A percentile compares a stretch with the other conserved stretches of the same genome.
Conservation (phyloP, 805 yeast species). For the Metschnikowia similis region DNA sequence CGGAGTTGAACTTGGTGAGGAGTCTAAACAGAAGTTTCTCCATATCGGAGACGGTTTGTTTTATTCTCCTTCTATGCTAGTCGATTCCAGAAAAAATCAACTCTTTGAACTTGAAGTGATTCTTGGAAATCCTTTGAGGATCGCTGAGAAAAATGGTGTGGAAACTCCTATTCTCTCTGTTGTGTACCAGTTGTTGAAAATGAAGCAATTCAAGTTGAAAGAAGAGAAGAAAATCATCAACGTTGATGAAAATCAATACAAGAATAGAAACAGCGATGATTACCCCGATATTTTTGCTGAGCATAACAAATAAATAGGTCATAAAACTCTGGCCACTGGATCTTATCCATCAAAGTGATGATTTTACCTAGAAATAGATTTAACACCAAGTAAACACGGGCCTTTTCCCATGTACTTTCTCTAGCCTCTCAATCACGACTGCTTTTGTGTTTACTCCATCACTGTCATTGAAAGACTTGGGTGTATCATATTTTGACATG, state of each 20-base stretch:
- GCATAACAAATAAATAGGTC: not conserved
- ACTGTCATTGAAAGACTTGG: not conserved
- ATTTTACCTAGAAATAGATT: not conserved
- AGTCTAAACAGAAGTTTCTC: slow-evolving; percentile 45
- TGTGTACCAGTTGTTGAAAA: slow-evolving; percentile 55
- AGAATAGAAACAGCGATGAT: slow-evolving; percentile 15
- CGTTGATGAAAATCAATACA: slow-evolving; percentile 10
- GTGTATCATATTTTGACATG: slow-evolving; percentile 10
- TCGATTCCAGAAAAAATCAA: slow-evolving; percentile 61
- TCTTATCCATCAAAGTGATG: not conserved
- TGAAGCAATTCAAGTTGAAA: slow-evolving; percentile 58
- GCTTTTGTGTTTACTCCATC: slow-evolving; percentile 28
- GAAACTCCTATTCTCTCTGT: slow-evolving; percentile 55
- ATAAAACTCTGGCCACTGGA: not conserved
- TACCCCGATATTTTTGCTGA: slow-evolving; percentile 15
- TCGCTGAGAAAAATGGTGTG: slow-evolving; percentile 13
- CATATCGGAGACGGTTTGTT: slow-evolving; percentile 40
- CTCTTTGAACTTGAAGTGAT: slow-evolving; percentile 70
- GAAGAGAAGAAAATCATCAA: slow-evolving; percentile 46
- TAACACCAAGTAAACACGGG: slow-evolving; percentile 67
- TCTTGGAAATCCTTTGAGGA: slow-evolving; percentile 56
- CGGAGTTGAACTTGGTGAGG: slow-evolving; percentile 51
- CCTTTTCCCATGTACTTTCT: slow-evolving; percentile 49
- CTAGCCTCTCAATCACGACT: slow-evolving; percentile 59
- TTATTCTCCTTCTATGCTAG: slow-evolving; percentile 71